Evolutionary conservation across 306 rosid species (phyloP), one percentile per base, ranked within the genome.

Genomic region (Sophora flavescens): DNA sequence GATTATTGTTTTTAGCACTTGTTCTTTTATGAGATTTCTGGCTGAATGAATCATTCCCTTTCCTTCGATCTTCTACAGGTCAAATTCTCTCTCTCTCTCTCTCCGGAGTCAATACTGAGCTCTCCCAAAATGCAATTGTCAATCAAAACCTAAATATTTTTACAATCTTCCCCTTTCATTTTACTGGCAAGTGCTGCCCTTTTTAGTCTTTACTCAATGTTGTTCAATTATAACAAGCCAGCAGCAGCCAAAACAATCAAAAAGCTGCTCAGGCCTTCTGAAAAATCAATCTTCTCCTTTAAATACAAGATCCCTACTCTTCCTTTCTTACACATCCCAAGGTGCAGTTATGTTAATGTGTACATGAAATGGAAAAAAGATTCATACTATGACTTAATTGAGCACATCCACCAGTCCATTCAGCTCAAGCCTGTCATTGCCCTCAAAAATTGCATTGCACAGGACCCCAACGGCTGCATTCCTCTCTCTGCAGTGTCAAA

Each of bases 341-440:
- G 78, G 15, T 68, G 51, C 61, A 68, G 68, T 83, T 94, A 90
- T 39, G 98, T 94, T 30, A 84, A 94, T 84, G 96, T 94, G 51
- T 91, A 89, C 78, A 91, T 91, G 98, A 87, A 90, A 75, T 91
- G 98, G 96, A 94, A 91, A 84, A 87, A 91, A 70, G 98, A 94
- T 63, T 65, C 87, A 0, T 90, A 84, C 78, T 91, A 84, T 75
- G 97, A 94, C 62, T 81, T 88, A 8, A 79, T 94, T 38, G 91
- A 91, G 63, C 91, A 90, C 60, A 87, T 94, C 77, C 87, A 86
- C 82, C 80, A 74, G 57, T 90, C 98, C 72, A 63, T 81, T 41
- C 78, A 72, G n/a, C 95, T 94, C 33, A 88, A 91, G 69, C 89
- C 98, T 51, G 14, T 91, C 10, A 48, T 87, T 6, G 68, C 96